Evolutionary conservation across 768 basidiomycete species (phyloP), one percentile per base, ranked within the genome.

Genomic region (Rhodosporidiobolus sp.): DNA sequence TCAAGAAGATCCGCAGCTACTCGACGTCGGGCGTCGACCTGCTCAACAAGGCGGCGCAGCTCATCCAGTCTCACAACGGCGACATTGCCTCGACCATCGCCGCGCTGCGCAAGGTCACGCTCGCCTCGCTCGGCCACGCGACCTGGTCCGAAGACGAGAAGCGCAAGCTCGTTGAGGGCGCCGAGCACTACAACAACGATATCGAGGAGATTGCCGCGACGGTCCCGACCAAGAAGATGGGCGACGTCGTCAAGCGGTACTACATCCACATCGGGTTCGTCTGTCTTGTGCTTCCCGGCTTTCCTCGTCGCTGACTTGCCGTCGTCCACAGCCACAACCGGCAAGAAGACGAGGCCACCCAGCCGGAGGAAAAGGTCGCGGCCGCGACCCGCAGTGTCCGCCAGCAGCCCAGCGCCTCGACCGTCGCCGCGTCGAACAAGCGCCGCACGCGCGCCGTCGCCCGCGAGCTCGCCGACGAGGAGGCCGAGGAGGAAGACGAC

Each of bases 241-340:
- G 63, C 26, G 75, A 78, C 52, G 71, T 79, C 24, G 74, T 77
- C 61, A 76, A 77, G 69, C 68, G 70, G 32, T 76, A 72, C 58
- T 79, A 79, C 67, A 62, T 77, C 35, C 26, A 57, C 14, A 50
- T 71, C 30, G 71, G 72, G 74, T 69, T 50, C 58, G 67, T 26
- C 52, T 38, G 26, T 58, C 22, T 22, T 35, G 46, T 22, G 48
- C 49, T 34, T 34, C 30, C 26, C 57, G 12, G 26, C 50, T 52
- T n/a, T 46, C 34, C 10, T 32, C 34, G 49, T 34, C 20, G 24
- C 38, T 62, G 1, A 16, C 24, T 26, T 24, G 16, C 28, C 28
- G 11, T 8, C 48, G 8, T 35, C 10, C n/a, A 3, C 62, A 74
- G 74, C 3, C 74, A 76, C 65, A 69, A 72, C 20, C 43, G 58